These are phyloP conservation scores for Plenodomus tracheiphilus DNA, from an alignment of 2,329 filamentous ascomycete genomes.

Conservation along the genomic window DNA sequence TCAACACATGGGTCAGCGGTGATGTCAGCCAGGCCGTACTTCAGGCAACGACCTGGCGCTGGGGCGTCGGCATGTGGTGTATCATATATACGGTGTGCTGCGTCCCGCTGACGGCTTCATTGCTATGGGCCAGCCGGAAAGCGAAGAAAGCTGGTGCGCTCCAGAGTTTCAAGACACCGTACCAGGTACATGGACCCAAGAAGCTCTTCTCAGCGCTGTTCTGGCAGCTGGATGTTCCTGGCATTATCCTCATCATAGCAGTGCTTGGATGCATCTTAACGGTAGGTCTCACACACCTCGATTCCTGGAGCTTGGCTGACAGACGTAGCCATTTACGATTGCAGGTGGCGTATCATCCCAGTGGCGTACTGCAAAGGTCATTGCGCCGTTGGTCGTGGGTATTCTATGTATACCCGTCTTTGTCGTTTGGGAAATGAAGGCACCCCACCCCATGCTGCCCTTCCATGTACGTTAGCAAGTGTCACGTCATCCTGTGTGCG, in stretches of 20 bases:
- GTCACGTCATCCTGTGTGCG: background rate
- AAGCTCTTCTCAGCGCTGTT: constrained; percentile 53
- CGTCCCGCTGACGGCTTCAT: constrained; percentile 58
- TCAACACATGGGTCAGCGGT: constrained; percentile 68
- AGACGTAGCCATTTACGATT: constrained; percentile 54
- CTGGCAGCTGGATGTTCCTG: constrained; percentile 59
- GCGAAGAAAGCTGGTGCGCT: constrained; percentile 55
- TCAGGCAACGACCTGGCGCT: constrained; percentile 58
- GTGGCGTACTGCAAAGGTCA: constrained; percentile 57
- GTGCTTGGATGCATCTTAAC: constrained; percentile 55
- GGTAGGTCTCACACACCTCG: background rate
- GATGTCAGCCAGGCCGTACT: constrained; percentile 59
- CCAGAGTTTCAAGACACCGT: constrained; percentile 49
- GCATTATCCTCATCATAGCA: constrained; percentile 52
- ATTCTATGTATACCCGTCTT: constrained; percentile 55
- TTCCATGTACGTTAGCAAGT: constrained; percentile 47
- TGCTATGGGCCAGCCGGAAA: constrained; percentile 56
- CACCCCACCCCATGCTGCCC: constrained; percentile 59
- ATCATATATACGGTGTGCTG: constrained; percentile 62
- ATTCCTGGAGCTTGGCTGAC: background rate
- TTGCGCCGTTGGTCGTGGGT: constrained; percentile 57
- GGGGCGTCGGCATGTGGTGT: constrained; percentile 64
- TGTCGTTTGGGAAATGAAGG: constrained; percentile 58
- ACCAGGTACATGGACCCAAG: constrained; percentile 47
- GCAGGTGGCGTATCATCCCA: constrained; percentile 53